Evolutionary conservation across 1,139 yeast genomes (phyloP).

Genomic region (Yamadazyma epiphylla): DNA sequence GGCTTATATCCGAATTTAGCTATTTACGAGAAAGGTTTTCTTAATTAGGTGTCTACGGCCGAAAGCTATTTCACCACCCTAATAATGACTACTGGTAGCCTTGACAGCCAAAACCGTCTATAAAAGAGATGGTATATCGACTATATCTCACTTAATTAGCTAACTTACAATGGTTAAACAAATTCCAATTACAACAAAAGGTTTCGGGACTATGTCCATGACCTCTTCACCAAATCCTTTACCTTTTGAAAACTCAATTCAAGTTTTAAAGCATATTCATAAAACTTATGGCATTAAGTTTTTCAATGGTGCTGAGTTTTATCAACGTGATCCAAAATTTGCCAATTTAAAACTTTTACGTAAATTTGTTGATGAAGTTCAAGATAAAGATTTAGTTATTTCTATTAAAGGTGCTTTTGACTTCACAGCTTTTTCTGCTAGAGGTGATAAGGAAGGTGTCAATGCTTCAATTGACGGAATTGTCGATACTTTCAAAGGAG

Average conservation of each 20-base stretch:
- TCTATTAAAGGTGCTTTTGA: conserved; percentile 56
- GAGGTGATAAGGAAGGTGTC: no score
- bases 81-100: no score
- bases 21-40: no score
- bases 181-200: conserved; percentile 17
- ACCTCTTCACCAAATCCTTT: conserved; percentile 51
- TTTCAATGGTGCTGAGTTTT: conserved; percentile 77
- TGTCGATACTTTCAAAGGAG: conserved; percentile 30
- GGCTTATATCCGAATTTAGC: no score
- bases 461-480: conserved; percentile 52
- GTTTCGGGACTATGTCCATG: conserved; percentile 65
- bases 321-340: conserved; percentile 46
- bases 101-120: no score
- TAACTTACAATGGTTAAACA: no score
- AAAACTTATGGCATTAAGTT: conserved; percentile 48
- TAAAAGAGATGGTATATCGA: no score
- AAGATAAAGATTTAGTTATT: conserved; percentile 51
- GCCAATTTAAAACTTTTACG: conserved; percentile 43
- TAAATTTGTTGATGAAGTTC: no score
- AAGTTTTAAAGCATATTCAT: conserved; percentile 42
- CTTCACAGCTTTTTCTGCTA: conserved; percentile 16
- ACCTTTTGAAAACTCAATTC: conserved; percentile 45
- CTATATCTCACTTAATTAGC: no score
- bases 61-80: no score
- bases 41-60: no score